phyloP scores from a whole-genome alignment of 2,329 filamentous ascomycete species.

The Phaeosphaeria sp. region DNA sequence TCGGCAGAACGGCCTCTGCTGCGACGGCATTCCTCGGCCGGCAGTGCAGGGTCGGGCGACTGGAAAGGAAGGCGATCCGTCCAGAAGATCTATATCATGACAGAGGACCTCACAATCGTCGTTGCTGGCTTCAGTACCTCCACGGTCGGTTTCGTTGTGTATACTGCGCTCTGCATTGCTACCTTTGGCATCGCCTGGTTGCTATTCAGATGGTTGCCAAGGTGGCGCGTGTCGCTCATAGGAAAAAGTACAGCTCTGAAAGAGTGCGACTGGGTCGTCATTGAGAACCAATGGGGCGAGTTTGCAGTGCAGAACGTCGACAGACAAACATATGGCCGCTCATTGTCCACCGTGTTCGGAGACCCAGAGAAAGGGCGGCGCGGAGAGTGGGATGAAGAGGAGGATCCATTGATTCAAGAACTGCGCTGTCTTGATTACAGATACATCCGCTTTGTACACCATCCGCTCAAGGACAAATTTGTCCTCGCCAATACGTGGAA shows the following conservation, averaged over 20 bases:
- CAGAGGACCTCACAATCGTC: conserved; percentile 92
- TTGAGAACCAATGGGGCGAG: conserved; percentile 98
- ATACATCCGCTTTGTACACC: conserved; percentile 91
- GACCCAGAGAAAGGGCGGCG: conserved; percentile 67
- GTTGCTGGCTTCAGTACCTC: conserved; percentile 91
- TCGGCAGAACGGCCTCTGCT: conserved; percentile 68
- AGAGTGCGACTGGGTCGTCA: conserved; percentile 87
- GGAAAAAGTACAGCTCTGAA: conserved; percentile 73
- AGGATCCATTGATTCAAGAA: conserved; percentile 76
- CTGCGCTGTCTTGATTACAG: conserved; percentile 87
- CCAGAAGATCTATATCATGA: conserved; percentile 92
- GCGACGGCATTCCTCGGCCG: conserved; percentile 72
- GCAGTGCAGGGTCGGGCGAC: conserved; percentile 70
- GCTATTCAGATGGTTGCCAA: conserved; percentile 86
- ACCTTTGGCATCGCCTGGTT: conserved; percentile 83
- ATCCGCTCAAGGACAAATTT: conserved; percentile 89
- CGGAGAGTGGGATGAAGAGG: conserved; percentile 73
- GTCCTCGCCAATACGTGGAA: conserved; percentile 89
- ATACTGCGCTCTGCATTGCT: conserved; percentile 72
- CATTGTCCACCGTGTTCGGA: conserved; percentile 74
- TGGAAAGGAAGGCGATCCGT: conserved; percentile 68
- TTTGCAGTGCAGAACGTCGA: conserved; percentile 77
- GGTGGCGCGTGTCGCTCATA: conserved; percentile 79
- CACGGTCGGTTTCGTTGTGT: conserved; percentile 69
- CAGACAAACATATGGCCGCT: conserved; percentile 63